Evolutionary conservation across 2,329 filamentous ascomycete genomes (phyloP), one percentile per base, ranked within the genome.

Genomic region (Penicillium verrucosum): DNA sequence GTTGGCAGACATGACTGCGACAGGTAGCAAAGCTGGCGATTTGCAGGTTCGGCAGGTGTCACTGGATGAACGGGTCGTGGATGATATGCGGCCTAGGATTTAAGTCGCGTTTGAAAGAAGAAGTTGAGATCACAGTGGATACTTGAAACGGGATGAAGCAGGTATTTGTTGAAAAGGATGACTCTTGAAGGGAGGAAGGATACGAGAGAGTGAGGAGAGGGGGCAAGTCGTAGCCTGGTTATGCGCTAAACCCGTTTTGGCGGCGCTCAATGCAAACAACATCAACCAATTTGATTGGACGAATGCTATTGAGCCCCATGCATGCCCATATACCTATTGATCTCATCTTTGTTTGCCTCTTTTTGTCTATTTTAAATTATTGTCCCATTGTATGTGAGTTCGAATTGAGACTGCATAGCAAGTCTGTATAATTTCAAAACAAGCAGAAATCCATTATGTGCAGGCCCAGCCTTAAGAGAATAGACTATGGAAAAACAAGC

Each of bases 1-100:
- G 81, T 97, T 97, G 81, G 86, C 88, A 82, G 91, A 90, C 92
- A 96, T 96, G 66, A 68, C 88, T 62, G 57, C 44, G 56, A 58
- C 41, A 38, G 32, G 27, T 46, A 60, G 52, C 44, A 50, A 61
- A 58, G 59, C 57, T 60, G 64, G 57, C 57, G 36, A 46, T 58
- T 61, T 58, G 55, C 45, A 52, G 25, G 56, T 48, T 44, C 21
- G 46, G 30, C 10, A 54, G 34, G 51, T 12, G 49, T 59, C 57
- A 56, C 58, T 58, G 50, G 43, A 29, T 16, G 37, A 44, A 47
- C 36, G 43, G 14, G 21, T 44, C 16, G 46, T 18, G 23, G 11
- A n/a, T 36, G 45, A 34, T 34, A 51, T 36, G 53, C 45, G 32
- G 38, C 40, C 16, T 27, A 36, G 9, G 29, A 42, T 42, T 47